A percentile compares a stretch with the other conserved stretches of the same genome.
Conservation (phyloP, 2,329 filamentous ascomycete species). For the Plenodomus lindquistii region DNA sequence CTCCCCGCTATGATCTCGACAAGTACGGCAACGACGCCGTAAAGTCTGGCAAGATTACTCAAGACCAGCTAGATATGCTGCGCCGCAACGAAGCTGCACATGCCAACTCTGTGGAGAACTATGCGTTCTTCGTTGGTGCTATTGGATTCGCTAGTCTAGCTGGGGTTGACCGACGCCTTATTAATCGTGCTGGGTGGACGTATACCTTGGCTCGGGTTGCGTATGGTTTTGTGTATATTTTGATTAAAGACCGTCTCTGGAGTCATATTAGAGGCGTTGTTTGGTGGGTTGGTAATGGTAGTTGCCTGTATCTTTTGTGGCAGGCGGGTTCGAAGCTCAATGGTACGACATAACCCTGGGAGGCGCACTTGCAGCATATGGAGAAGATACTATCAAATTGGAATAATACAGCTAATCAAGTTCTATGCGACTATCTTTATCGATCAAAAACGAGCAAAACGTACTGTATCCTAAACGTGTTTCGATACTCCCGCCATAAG, state of each 20-base stretch:
- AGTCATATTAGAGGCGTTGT: conserved; percentile 1
- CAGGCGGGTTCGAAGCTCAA: conserved; percentile 1
- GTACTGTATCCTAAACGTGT: too few relatives aligned
- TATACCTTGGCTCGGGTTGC: conserved; percentile 1
- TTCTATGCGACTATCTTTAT: too few relatives aligned
- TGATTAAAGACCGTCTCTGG: neutral
- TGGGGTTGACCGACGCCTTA: conserved; percentile 37
- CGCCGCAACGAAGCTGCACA: conserved; percentile 52
- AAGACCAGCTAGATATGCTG: conserved; percentile 48
- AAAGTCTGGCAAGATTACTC: conserved; percentile 50
- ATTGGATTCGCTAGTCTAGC: conserved; percentile 48
- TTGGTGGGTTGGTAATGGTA: conserved; percentile 1
- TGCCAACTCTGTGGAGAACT: conserved; percentile 53
- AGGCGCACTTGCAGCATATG: too few relatives aligned
- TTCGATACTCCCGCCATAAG: too few relatives aligned
- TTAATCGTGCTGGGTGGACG: conserved; percentile 38
- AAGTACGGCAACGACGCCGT: conserved; percentile 53
- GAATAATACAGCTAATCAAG: too few relatives aligned
- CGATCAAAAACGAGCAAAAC: too few relatives aligned
- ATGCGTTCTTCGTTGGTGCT: conserved; percentile 44
- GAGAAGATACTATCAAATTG: too few relatives aligned
- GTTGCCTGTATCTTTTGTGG: conserved; percentile 1
- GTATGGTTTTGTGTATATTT: conserved; percentile 3
- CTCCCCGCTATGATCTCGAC: conserved; percentile 52
- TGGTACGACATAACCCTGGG: too few relatives aligned